Conservation (phyloP, 1,284 basidiomycete species). For the Tylopilus sp. region DNA sequence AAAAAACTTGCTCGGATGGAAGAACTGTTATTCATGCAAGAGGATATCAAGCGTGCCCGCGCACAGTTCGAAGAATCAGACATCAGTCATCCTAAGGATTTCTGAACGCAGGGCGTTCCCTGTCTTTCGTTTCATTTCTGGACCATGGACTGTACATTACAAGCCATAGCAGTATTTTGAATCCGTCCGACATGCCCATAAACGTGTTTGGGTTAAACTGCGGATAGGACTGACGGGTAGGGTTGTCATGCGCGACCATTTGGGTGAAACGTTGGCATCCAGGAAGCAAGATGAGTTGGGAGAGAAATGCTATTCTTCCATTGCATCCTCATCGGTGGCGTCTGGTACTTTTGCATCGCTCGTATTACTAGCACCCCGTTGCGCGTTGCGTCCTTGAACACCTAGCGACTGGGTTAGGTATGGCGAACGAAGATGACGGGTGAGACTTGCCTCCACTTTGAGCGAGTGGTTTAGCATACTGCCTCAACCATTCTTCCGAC, state of each 20-base stretch:
- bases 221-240: neutral
- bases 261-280: constrained; percentile 1
- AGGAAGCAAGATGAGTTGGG: neutral
- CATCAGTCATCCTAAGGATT: constrained; percentile 49
- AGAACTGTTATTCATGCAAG: constrained; percentile 86
- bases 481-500: constrained; percentile 77
- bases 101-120: constrained; percentile 25
- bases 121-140: constrained; percentile 8
- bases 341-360: constrained; percentile 23
- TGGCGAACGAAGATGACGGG: constrained; percentile 6
- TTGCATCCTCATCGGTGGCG: constrained; percentile 43
- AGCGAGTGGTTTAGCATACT: constrained; percentile 67
- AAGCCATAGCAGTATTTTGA: constrained; percentile 1
- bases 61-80: constrained; percentile 72
- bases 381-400: constrained; percentile 49
- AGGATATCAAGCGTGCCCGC: constrained; percentile 86
- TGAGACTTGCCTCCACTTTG: constrained; percentile 59
- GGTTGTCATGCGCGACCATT: neutral
- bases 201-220: neutral
- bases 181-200: neutral
- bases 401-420: constrained; percentile 36
- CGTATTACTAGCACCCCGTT: constrained; percentile 18
- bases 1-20: constrained; percentile 88
- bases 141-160: constrained; percentile 7
- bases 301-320: constrained; percentile 50